These are phyloP conservation scores for Pyrus betulifolia DNA, from an alignment of 306 rosid species.

Conservation along the genomic window DNA sequence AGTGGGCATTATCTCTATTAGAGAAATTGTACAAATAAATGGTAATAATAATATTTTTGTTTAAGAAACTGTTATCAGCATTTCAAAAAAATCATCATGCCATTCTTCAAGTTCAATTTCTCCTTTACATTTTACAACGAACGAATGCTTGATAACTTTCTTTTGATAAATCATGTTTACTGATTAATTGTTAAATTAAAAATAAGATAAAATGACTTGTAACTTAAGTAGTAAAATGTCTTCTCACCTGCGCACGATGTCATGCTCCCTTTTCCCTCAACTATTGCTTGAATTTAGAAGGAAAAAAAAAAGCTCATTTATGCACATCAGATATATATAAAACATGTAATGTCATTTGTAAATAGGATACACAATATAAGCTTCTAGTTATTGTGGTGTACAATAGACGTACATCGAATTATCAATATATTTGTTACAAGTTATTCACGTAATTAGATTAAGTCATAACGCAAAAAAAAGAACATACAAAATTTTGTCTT, in stretches of 20 bases:
- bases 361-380: not conserved
- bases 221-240: not conserved
- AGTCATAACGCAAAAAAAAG: no score
- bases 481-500: no score
- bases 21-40: no score
- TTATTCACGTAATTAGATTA: no score
- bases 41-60: no score
- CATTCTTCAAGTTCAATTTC: not conserved
- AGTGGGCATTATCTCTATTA: fast-evolving
- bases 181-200: no score
- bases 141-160: not conserved
- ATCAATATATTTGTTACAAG: no score
- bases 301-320: not conserved
- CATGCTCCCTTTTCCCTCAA: not conserved
- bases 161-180: not conserved
- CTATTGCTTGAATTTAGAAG: not conserved
- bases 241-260: not conserved
- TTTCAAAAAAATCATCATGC: not conserved
- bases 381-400: not conserved
- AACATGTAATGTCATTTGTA: no score
- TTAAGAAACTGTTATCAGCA: not conserved
- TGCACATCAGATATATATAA: no score
- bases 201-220: no score
- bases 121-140: not conserved
- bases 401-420: no score